phyloP scores from a whole-genome alignment of 2,329 filamentous ascomycete species.

The Cytospora piceae region DNA sequence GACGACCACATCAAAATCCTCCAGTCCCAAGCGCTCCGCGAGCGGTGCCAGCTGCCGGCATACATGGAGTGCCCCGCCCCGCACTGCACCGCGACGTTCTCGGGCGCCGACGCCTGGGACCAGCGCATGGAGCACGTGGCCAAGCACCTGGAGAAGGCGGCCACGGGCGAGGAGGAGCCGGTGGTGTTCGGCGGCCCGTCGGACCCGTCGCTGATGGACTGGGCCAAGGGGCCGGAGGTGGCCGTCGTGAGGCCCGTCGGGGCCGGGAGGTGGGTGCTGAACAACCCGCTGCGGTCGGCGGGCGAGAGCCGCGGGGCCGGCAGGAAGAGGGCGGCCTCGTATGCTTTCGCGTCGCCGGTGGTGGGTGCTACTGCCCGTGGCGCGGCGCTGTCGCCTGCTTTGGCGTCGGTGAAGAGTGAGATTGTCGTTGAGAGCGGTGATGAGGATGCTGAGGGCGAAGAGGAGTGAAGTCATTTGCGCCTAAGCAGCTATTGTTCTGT shows the following conservation, averaged over 20 bases:
- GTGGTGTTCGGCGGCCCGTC: constrained; percentile 45
- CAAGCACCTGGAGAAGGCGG: constrained; percentile 69
- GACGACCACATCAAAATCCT: constrained; percentile 60
- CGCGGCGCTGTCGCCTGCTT: not conserved
- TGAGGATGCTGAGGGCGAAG: constrained; percentile 31
- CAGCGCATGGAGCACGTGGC: constrained; percentile 87
- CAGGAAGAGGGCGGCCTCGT: constrained; percentile 15
- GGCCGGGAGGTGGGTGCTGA: constrained; percentile 40
- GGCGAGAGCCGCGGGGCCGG: constrained; percentile 21
- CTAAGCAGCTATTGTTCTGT: not conserved
- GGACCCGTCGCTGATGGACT: constrained; percentile 46
- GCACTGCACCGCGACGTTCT: constrained; percentile 64
- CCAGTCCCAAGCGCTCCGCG: constrained; percentile 61
- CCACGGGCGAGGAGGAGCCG: constrained; percentile 38
- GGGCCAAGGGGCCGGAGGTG: constrained; percentile 45
- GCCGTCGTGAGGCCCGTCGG: constrained; percentile 40
- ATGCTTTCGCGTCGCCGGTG: constrained; percentile 4
- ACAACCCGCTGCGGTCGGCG: constrained; percentile 36
- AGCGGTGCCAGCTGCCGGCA: constrained; percentile 64
- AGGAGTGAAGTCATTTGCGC: constrained; percentile 17
- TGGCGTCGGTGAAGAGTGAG: constrained; percentile 22
- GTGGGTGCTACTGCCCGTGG: not conserved
- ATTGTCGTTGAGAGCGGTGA: constrained; percentile 29
- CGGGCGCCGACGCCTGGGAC: constrained; percentile 72
- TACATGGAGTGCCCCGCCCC: constrained; percentile 63